Base-by-base conservation (phyloP, 495 filamentous ascomycete genomes). In the Aspergillus panamensis region DNA sequence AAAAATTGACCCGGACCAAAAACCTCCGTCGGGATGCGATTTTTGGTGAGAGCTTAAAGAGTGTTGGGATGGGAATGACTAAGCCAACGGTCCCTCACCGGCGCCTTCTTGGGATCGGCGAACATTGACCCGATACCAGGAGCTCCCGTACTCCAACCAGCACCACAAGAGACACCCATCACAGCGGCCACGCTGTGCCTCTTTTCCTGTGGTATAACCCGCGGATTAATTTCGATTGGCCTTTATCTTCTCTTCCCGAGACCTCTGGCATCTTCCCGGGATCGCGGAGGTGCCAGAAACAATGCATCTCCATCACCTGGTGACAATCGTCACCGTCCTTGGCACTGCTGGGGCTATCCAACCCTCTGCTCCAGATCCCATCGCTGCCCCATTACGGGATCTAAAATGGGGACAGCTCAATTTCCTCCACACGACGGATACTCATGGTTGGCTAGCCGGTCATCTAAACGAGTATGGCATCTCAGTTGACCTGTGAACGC, bases 381-480 rank as follows among this genome's bases (percentile, higher is more conserved):
- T 92, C 55, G 80, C 84, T 55, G 90, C 87, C 51, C 91, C 89
- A 32, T 80, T 97, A 63, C 86, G 94, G 58, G 80, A 89, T 48
- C 81, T 98, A 19, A 81, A 83, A 63, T 96, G 94, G 91, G 92
- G 89, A 19, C 87, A 93, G 67, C 79, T 97, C 55, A 97, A 97
- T 75, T 92, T 98, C 72, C 77, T 98, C 14, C 90, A 96, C 64
- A 96, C 92, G 0, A 96, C 92, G 17, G 89, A 96, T 74, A 93
- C 88, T 17, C 94, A 98, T 77, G 92, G 95, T 62, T 98, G 94
- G 94, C 85, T 93, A 63, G 92, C 83, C 8, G 94, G 94, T 21
- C 94, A 98, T 80, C 75, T 97, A 7, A 87, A 90, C 74, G 94
- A 98, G 85, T 88, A 77, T 76, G 76, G 57, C 42, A 17, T 29